Conservation (phyloP, 176 grass and related monocot genomes). For the Alloteropsis semialata region DNA sequence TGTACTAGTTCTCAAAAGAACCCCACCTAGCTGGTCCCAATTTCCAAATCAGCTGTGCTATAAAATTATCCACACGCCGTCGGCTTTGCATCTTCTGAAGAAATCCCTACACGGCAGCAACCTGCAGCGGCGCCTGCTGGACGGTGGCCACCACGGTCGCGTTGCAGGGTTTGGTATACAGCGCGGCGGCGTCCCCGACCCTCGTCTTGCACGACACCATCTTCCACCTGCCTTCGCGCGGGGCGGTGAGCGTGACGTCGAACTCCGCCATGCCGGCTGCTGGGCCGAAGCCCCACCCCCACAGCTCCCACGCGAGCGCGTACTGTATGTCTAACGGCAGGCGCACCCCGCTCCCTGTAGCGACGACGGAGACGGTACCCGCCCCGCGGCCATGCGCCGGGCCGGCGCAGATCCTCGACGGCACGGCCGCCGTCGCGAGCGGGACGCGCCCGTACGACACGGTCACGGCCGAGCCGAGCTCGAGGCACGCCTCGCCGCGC, state of each 20-base stretch:
- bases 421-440: not conserved
- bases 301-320: not conserved
- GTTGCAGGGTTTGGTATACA: not conserved
- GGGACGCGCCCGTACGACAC: not conserved
- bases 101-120: not conserved
- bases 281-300: not conserved
- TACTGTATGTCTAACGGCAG: not conserved
- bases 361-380: not conserved
- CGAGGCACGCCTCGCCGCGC: not conserved
- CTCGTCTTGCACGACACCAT: not conserved
- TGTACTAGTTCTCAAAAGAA: too few species aligned
- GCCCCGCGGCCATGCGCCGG: not conserved
- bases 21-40: too few species aligned
- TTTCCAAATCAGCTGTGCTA: too few species aligned
- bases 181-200: not conserved
- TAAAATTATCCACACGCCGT: too few species aligned
- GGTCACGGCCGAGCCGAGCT: not conserved
- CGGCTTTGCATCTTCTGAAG: too few species aligned
- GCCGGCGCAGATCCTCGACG: not conserved
- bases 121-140: not conserved
- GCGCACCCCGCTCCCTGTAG: not conserved
- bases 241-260: not conserved
- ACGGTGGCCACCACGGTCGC: not conserved
- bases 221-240: not conserved
- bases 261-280: not conserved